Conservation (phyloP, 2,329 filamentous ascomycete genomes). For the Coniochaeta sp. region DNA sequence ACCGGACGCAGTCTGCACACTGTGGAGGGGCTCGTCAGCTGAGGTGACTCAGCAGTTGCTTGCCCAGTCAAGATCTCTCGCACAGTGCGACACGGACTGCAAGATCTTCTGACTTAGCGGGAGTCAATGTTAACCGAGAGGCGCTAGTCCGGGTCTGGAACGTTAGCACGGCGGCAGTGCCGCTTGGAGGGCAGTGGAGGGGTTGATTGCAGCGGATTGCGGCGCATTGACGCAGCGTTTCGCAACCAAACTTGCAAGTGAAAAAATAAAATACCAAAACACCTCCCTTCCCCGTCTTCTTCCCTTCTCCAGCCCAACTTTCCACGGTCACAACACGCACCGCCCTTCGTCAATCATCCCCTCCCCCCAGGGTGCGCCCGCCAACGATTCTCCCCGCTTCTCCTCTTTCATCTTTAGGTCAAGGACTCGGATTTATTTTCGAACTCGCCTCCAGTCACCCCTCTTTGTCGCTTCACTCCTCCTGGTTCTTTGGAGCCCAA, state of each 20-base stretch:
- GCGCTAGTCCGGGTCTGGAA: background rate
- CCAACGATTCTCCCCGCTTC: conserved; percentile 20
- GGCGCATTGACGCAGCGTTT: conserved; percentile 1
- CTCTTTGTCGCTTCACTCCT: background rate
- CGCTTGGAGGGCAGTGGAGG: too few relatives aligned
- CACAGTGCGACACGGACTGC: background rate
- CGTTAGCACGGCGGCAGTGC: too few relatives aligned
- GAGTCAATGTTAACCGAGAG: background rate
- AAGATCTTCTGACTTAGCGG: background rate
- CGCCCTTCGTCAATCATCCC: conserved; percentile 27
- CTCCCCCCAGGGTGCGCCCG: conserved; percentile 24
- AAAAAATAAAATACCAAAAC: conserved; percentile 1
- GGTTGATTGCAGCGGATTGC: background rate
- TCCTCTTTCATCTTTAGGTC: conserved; percentile 20
- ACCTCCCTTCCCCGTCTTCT: background rate
- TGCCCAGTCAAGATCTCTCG: too few relatives aligned
- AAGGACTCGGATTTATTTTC: background rate
- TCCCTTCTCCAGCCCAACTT: conserved; percentile 3
- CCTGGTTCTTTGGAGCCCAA: background rate
- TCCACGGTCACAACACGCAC: conserved; percentile 17
- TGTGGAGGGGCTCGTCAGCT: too few relatives aligned
- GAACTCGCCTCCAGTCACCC: background rate
- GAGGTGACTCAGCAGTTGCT: too few relatives aligned
- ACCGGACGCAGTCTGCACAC: too few relatives aligned
- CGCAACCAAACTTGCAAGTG: background rate